Evolutionary conservation across 176 grass and related monocot species (phyloP).

Genomic region (Musa beccarii): DNA sequence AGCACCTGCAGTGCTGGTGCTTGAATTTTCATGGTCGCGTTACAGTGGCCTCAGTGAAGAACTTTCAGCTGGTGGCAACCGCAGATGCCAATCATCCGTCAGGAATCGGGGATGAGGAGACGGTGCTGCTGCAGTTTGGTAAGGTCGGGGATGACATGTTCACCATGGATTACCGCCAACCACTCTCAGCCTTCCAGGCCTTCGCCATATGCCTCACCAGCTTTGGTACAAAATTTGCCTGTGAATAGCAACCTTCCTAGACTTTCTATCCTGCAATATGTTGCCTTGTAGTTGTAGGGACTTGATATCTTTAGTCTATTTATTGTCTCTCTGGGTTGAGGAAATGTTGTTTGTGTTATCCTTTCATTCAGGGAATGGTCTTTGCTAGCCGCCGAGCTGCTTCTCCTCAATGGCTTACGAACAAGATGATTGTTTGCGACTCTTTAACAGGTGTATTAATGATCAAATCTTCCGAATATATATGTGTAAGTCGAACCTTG

Average conservation of each 20-base stretch:
- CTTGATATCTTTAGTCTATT: background rate
- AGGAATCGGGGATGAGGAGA: slow-evolving; percentile 7
- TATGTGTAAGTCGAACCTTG: background rate
- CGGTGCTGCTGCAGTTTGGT: slow-evolving; percentile 18
- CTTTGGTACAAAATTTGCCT: slow-evolving; percentile 24
- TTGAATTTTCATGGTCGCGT: slow-evolving; percentile 23
- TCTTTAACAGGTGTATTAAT: background rate
- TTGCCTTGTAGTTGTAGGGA: background rate
- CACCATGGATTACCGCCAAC: slow-evolving; percentile 20
- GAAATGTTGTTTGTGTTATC: background rate
- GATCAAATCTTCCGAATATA: background rate
- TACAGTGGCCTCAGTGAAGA: slow-evolving; percentile 20
- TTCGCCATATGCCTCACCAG: slow-evolving; percentile 22
- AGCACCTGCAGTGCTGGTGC: slow-evolving; percentile 22
- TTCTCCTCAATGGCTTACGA: background rate
- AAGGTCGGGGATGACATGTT: slow-evolving; percentile 12
- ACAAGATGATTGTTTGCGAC: background rate
- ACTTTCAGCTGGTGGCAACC: slow-evolving; percentile 16
- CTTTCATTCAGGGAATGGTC: slow-evolving; percentile 1
- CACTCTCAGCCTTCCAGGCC: slow-evolving; percentile 21
- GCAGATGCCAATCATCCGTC: background rate
- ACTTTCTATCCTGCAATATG: background rate
- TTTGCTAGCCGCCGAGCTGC: background rate
- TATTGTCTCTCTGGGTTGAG: background rate
- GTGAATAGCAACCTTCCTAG: slow-evolving; percentile 11